Evolutionary conservation across 106 monocot species (phyloP).

Genomic region (Xerophyta viscosa): DNA sequence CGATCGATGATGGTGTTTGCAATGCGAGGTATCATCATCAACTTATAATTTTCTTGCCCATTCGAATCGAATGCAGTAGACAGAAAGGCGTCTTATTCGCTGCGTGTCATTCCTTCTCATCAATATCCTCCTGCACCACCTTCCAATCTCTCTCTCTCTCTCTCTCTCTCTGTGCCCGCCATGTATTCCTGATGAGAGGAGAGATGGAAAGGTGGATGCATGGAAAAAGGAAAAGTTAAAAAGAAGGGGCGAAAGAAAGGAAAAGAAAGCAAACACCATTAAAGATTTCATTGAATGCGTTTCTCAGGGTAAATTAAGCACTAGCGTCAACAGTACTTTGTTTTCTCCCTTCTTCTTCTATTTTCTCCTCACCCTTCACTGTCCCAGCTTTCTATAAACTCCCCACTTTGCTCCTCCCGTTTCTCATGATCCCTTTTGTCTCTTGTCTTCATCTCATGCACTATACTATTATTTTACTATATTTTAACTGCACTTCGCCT

Average conservation of each 20-base stretch:
- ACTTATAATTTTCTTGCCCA: conserved; percentile 4
- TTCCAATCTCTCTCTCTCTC: no score
- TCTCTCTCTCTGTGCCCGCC: no score
- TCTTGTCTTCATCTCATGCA: not conserved
- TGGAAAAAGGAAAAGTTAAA: not conserved
- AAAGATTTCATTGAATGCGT: not conserved
- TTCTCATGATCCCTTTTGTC: conserved; percentile 8
- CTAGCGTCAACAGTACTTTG: no score
- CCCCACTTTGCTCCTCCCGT: conserved; percentile 8
- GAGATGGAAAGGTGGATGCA: no score
- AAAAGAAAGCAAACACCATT: not conserved
- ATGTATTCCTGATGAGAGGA: no score
- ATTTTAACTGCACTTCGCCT: not conserved
- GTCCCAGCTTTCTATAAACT: no score
- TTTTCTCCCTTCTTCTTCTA: not conserved
- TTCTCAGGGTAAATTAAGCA: not conserved
- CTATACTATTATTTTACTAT: not conserved
- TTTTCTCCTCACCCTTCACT: not conserved
- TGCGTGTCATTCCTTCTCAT: conserved; percentile 1
- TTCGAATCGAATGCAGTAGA: not conserved
- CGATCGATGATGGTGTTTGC: not conserved
- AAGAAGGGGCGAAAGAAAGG: no score
- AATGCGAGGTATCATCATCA: conserved; percentile 9
- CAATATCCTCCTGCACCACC: conserved; percentile 1
- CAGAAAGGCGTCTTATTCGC: conserved; percentile 6